These are phyloP conservation scores for Magnaporthiopsis incrustans DNA, from an alignment of 2,329 filamentous ascomycete genomes.

Conservation along the genomic window DNA sequence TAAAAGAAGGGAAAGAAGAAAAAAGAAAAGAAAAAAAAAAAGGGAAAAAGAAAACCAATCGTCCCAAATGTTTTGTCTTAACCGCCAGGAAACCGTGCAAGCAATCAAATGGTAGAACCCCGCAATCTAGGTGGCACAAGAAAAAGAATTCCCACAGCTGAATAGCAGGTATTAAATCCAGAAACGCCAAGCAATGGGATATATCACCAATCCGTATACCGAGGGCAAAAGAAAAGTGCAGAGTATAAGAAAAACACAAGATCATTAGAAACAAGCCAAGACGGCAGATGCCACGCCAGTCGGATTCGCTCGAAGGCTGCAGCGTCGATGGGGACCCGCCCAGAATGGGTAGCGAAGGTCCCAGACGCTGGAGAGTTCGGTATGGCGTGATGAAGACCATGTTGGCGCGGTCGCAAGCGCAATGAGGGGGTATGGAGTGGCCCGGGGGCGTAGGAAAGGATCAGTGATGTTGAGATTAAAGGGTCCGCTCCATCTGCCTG, in stretches of 20 bases:
- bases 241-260: slow-evolving; percentile 10
- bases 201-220: slow-evolving; percentile 19
- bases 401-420: not conserved
- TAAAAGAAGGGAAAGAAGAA: not conserved
- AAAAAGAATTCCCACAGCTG: not conserved
- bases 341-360: not conserved
- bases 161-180: slow-evolving; percentile 10
- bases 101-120: not conserved
- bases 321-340: not conserved
- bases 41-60: not conserved
- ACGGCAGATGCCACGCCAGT: not conserved
- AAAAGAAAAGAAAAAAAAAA: not conserved
- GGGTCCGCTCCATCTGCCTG: not conserved
- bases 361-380: not conserved
- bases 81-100: not conserved
- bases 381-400: not conserved
- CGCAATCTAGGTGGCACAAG: not conserved
- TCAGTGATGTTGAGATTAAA: not conserved
- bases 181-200: slow-evolving; percentile 20
- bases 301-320: not conserved
- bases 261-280: slow-evolving; percentile 14
- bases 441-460: not conserved
- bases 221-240: slow-evolving; percentile 7
- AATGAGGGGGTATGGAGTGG: not conserved
- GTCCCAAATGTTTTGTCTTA: not conserved